These are phyloP conservation scores for Amaranthus hypochondriacus DNA, from an alignment of 148 eudicot species.

Conservation along the genomic window DNA sequence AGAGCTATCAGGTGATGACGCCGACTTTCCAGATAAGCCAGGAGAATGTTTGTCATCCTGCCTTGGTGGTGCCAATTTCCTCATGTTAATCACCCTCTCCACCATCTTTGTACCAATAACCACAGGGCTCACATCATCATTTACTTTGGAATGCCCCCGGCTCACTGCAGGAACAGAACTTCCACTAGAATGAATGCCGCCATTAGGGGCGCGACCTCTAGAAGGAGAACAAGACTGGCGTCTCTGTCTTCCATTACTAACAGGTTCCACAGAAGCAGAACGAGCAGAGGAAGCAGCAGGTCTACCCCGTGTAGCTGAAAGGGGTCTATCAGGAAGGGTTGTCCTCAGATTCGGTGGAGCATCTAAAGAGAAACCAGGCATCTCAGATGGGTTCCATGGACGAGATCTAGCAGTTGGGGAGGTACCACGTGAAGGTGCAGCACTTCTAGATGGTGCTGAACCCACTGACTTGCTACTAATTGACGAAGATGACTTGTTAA, in stretches of 20 bases:
- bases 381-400: constrained; percentile 96
- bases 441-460: constrained; percentile 40
- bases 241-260: constrained; percentile 56
- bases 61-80: constrained; percentile 83
- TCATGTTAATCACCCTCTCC: constrained; percentile 93
- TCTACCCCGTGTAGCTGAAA: constrained; percentile 82
- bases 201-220: constrained; percentile 81
- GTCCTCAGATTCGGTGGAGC: constrained; percentile 94
- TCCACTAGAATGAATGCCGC: constrained; percentile 52
- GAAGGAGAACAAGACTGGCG: constrained; percentile 93
- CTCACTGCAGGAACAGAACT: constrained; percentile 77
- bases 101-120: constrained; percentile 92
- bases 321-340: constrained; percentile 76
- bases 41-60: constrained; percentile 85
- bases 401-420: constrained; percentile 80
- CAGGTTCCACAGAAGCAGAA: constrained; percentile 74
- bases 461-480: constrained; percentile 44
- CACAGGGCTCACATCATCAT: constrained; percentile 79
- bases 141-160: constrained; percentile 68
- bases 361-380: constrained; percentile 92
- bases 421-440: constrained; percentile 51
- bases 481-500: constrained; percentile 51
- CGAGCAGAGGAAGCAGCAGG: constrained; percentile 71
- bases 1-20: constrained; percentile 84
- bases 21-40: constrained; percentile 79